Percentiles rank a stretch among this genome's conserved stretches.
Conservation (phyloP, 805 yeast genomes). For the Blastobotrys peoriensis region DNA sequence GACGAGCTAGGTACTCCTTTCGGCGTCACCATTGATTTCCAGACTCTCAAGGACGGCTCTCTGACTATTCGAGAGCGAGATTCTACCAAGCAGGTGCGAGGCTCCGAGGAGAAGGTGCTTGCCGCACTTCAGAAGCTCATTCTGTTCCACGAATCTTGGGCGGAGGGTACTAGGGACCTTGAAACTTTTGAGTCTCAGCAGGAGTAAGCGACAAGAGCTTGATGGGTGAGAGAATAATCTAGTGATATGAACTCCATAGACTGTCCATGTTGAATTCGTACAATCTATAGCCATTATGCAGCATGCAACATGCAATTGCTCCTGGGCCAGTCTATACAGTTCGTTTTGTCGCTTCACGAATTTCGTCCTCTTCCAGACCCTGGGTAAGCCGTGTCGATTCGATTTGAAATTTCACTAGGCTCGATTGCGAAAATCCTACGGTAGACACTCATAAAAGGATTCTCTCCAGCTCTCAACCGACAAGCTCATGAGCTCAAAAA, state of each 20-base stretch:
- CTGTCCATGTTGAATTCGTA: too few relatives aligned
- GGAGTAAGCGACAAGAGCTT: constrained; percentile 28
- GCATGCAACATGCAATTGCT: too few relatives aligned
- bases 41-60: constrained; percentile 77
- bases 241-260: not conserved
- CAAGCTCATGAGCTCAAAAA: constrained; percentile 14
- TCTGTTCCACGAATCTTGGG: constrained; percentile 73
- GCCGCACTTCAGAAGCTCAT: constrained; percentile 68
- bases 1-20: constrained; percentile 99
- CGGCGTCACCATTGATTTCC: constrained; percentile 96
- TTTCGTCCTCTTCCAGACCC: too few relatives aligned
- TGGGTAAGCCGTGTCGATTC: too few relatives aligned
- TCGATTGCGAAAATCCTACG: too few relatives aligned
- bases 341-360: too few relatives aligned
- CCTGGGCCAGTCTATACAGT: too few relatives aligned
- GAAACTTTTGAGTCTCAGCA: constrained; percentile 67
- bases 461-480: too few relatives aligned
- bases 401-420: too few relatives aligned
- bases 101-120: constrained; percentile 65
- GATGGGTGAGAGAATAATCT: not conserved
- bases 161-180: constrained; percentile 70
- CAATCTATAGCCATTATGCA: too few relatives aligned
- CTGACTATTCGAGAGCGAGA: constrained; percentile 97
- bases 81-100: constrained; percentile 94
- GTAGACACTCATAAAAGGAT: too few relatives aligned